Base-by-base conservation (phyloP, 2,329 filamentous ascomycete species). In the Fusarium nygamai region DNA sequence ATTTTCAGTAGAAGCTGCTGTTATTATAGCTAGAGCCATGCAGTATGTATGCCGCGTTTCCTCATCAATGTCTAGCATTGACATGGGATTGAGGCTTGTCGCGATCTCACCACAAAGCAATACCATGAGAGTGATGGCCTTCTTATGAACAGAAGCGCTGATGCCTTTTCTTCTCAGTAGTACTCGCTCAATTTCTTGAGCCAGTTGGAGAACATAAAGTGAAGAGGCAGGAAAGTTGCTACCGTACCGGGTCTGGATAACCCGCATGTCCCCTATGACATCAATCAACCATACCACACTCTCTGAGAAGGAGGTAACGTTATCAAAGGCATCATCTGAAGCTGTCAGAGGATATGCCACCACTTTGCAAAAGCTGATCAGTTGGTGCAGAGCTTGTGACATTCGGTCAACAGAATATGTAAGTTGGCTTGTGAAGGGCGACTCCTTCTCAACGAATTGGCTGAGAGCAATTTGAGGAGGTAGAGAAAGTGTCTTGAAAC, bases 281-380 rank as follows among this genome's bases (percentile, higher is more conserved):
- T 90, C 88, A 66, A 89, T 79, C 19, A 89, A 78, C 87, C 87
- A 89, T 19, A 85, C 82, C 1, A 83, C 78, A 65, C 82, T 82
- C 69, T 86, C 85, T 24, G 80, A 80, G 57, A 84, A 84, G 64
- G 79, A 80, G 22, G 81, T 78, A 17, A 78, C 73, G 36, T 77
- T 80, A 16, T 78, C 78, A 47, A 81, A 83, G 5, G 76, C 78
- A 9, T 79, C 61, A 24, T 81, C 80, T n/a, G 79, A 76, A 16
- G 81, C 82, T 13, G 82, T 51, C 10, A 86, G 73, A 29, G 83
- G 83, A 60, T 84, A 82, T 16, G 83, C 81, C 17, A 89, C 76
- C 14, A 88, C 82, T 20, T 81, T 82, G 17, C 85, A 78, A 24
- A 90, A 76, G 69, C 84, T 83, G 6, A 79, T 79, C 16, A 85